Base-by-base conservation (phyloP, 2,329 filamentous ascomycete genomes). In the Alternaria ventricosa region DNA sequence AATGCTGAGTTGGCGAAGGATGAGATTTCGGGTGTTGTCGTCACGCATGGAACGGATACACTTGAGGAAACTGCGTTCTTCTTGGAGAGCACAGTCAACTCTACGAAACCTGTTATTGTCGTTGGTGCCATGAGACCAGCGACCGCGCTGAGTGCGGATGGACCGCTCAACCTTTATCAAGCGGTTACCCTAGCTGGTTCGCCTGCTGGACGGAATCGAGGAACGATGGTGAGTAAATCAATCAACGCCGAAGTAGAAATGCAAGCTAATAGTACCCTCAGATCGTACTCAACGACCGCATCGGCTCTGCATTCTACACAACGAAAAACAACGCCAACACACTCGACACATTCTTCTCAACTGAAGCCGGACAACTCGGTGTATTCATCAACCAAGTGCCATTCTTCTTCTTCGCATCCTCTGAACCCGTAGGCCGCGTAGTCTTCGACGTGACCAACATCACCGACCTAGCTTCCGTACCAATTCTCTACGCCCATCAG, bases 11-110 rank as follows among this genome's bases (percentile, higher is more conserved):
- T 88, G 5, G 82, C 83, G 25, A 81, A 81, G 61, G 72, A 75
- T 0, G 78, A 80, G 1, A 75, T 83, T 43, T 69, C 75, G 10
- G 77, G 87, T 36, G 86, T 85, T 7, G 86, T 90, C 6, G 79
- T 91, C 57, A 90, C 88, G 0, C 88, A 90, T 69, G 88, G 89
- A 51, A 90, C 89, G 9, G 89, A 91, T 70, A 89, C 87, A 0
- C 81, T 90, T 1, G 88, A 90, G 70, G 88, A 90, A 75, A 85
- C 86, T 0, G 86, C 87, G 9, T 89, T 90, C 79, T 89, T 89
- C 79, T 79, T 90, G 9, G 86, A 89, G 65, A 77, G 87, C 4
- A 88, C 86, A 0, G 74, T 89, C 33, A 84, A 84, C 67, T 86
- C 84, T 46, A 81, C 82, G 28, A 89, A 90, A 75, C 88, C 88